These are phyloP conservation scores for Zasmidium cellare DNA, from an alignment of 2,329 filamentous ascomycete species.

Conservation along the genomic window DNA sequence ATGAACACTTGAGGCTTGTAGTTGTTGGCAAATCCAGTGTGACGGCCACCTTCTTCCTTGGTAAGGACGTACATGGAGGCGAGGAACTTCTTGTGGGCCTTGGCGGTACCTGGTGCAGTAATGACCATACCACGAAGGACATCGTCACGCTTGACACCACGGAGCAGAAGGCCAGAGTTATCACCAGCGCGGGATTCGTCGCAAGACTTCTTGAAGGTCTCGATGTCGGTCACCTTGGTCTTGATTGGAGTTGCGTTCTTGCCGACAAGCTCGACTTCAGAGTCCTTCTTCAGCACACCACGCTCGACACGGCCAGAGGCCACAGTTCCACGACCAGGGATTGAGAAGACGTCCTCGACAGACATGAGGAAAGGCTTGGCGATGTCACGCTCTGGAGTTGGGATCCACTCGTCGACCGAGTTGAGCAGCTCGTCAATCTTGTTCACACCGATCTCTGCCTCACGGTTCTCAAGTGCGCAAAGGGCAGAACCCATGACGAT, in stretches of 20 bases:
- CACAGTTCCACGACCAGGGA: constrained; percentile 86
- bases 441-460: constrained; percentile 78
- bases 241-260: constrained; percentile 81
- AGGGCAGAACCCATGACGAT: constrained; percentile 97
- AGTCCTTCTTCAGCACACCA: constrained; percentile 88
- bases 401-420: constrained; percentile 94
- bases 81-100: constrained; percentile 88
- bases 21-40: constrained; percentile 93
- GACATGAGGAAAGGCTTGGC: constrained; percentile 99
- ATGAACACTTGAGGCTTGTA: constrained; percentile 97
- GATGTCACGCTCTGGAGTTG: constrained; percentile 86
- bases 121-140: constrained; percentile 94
- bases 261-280: constrained; percentile 91
- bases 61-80: constrained; percentile 94
- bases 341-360: constrained; percentile 68
- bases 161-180: constrained; percentile 95
- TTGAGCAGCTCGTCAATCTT: constrained; percentile 91
- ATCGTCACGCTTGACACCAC: constrained; percentile 95
- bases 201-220: constrained; percentile 99
- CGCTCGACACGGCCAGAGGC: constrained; percentile 97
- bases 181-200: constrained; percentile 95
- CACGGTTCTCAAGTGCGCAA: constrained; percentile 84
- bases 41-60: constrained; percentile 97
- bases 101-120: constrained; percentile 76
- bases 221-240: constrained; percentile 99